Base-by-base conservation (phyloP, 306 rosid species). In the Arachis stenosperma region DNA sequence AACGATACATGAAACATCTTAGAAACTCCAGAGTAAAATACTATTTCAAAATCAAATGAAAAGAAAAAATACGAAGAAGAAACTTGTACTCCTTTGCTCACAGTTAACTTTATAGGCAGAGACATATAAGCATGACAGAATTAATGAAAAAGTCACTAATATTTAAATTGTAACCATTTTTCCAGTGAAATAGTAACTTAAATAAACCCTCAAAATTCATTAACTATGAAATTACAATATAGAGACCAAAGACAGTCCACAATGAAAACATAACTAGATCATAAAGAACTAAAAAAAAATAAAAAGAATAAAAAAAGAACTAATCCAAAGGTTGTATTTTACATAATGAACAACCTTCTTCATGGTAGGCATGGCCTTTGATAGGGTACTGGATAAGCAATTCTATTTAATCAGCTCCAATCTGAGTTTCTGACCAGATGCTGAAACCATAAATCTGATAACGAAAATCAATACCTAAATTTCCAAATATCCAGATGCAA, bases 341-440 rank as follows among this genome's bases (percentile, higher is more conserved):
- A 69, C 27, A 36, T 51, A 9, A 4, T 3, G 54, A 48, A 48
- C 54, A 48, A 48, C 86, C 81, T 85, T 82, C 71, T 65, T 86
- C 75, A 65, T 57, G 57, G 85, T 75, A 58, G 84, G 81, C 80
- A 86, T 83, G 74, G 79, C 74, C 67, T 44, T 51, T 27, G 50
- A 6, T 27, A 79, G 43, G 42, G 54, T 46, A 47, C 47, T 6
- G 55, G 54, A 36, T 64, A 54, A 56, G 60, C 60, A 54, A 8
- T 48, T 59, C 80, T 22, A 39, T 48, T 8, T 6, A 9, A 66
- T 61, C 40, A 51, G 17, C 12, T 15, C 11, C 51, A n/a, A 67
- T 22, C n/a, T 59, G 56, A 70, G 41, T 9, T 33, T 78, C 77
- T 70, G 37, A 42, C 17, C 27, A 61, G 42, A n/a, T 8, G 51